A percentile compares a stretch with the other conserved stretches of the same genome.
Evolutionary conservation across 2,329 filamentous ascomycete genomes (phyloP).

Genomic region (Neocucurbitaria cava): DNA sequence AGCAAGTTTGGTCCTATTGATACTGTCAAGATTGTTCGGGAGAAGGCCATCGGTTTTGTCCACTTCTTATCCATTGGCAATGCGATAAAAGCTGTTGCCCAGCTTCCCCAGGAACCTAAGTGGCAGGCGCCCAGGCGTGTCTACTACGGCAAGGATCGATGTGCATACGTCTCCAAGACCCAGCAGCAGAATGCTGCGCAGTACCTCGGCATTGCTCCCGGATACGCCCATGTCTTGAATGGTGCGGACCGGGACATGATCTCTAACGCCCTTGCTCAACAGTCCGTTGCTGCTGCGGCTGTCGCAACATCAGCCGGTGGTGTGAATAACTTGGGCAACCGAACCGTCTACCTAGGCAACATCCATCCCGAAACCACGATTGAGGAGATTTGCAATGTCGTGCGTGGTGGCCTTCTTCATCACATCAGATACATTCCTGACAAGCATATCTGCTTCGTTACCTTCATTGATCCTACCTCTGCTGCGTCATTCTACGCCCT

Average conservation of each 20-base stretch:
- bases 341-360: constrained; percentile 97
- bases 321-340: constrained; percentile 95
- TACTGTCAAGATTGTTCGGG: constrained; percentile 95
- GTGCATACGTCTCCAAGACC: constrained; percentile 98
- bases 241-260: constrained; percentile 96
- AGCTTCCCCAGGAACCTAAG: constrained; percentile 93
- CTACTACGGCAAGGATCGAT: constrained; percentile 98
- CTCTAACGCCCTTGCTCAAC: constrained; percentile 93
- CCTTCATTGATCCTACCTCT: constrained; percentile 97
- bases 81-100: constrained; percentile 96
- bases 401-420: constrained; percentile 91
- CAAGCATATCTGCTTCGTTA: constrained; percentile 99
- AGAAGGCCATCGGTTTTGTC: constrained; percentile 97
- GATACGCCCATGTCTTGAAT: constrained; percentile 95
- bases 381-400: constrained; percentile 99
- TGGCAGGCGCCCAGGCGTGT: constrained; percentile 96
- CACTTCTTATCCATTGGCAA: constrained; percentile 98
- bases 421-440: constrained; percentile 99
- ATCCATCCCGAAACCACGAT: constrained; percentile 99
- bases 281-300: constrained; percentile 94
- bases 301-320: constrained; percentile 96
- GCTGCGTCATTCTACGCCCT: constrained; percentile 97
- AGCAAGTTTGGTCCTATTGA: constrained; percentile 97
- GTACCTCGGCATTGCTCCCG: constrained; percentile 95
- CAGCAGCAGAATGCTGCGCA: constrained; percentile 99